phyloP scores from a whole-genome alignment of 495 filamentous ascomycete genomes.

The Chlorociboria aeruginascens region DNA sequence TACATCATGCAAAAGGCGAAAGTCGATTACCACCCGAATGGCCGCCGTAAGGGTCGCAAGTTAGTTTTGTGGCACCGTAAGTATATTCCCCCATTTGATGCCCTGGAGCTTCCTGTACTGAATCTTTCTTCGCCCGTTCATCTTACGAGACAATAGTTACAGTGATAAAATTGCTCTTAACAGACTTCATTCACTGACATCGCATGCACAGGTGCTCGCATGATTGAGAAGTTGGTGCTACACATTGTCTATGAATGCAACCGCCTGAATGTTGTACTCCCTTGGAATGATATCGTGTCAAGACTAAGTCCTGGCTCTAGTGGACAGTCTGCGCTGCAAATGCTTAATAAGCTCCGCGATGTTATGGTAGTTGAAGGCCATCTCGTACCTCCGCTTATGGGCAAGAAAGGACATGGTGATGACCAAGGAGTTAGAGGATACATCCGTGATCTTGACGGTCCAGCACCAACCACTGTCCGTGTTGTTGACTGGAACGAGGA shows the following conservation, averaged over 20 bases:
- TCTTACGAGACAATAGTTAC: not conserved
- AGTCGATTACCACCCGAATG: conserved; percentile 16
- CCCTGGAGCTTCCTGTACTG: not conserved
- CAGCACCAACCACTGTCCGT: conserved; percentile 7
- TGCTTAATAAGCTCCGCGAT: conserved; percentile 20
- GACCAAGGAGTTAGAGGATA: conserved; percentile 22
- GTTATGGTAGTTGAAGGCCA: conserved; percentile 23
- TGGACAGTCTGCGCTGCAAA: conserved; percentile 19
- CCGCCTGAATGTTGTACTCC: conserved; percentile 13
- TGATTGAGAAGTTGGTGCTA: conserved; percentile 26
- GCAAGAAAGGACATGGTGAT: conserved; percentile 6
- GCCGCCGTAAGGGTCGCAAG: conserved; percentile 21
- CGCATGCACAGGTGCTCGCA: conserved; percentile 21
- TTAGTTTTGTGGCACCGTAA: conserved; percentile 25
- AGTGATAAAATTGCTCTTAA: not conserved
- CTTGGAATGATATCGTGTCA: conserved; percentile 24
- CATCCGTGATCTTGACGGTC: conserved; percentile 13
- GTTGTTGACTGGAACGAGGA: conserved; percentile 20
- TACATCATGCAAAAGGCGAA: not conserved
- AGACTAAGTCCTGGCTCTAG: conserved; percentile 24
- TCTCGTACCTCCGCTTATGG: conserved; percentile 23
- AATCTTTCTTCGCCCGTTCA: not conserved
- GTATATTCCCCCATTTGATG: conserved; percentile 2
- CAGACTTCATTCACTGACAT: conserved; percentile 1
- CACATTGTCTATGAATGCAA: conserved; percentile 23